Evolutionary conservation across 1,139 yeast species (phyloP).

Genomic region (Taphrina communis): DNA sequence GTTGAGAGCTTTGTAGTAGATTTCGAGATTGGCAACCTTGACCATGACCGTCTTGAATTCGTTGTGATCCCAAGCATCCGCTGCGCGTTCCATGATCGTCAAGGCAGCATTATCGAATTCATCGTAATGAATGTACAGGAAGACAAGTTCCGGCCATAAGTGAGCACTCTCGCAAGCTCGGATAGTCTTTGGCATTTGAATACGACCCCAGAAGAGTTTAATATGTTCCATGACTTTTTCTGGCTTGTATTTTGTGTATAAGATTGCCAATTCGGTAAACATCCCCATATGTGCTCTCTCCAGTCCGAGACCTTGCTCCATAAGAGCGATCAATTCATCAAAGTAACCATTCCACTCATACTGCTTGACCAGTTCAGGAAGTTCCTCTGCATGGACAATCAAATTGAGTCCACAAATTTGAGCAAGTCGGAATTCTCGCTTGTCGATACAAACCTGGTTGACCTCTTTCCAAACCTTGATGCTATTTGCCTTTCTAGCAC

Average conservation of each 20-base stretch:
- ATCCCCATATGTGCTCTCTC: constrained; percentile 99
- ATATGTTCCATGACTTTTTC: constrained; percentile 94
- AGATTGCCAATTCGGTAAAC: constrained; percentile 93
- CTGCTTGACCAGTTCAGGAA: constrained; percentile 83
- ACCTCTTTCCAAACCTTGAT: constrained; percentile 97
- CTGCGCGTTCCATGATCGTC: constrained; percentile 95
- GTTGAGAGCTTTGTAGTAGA: constrained; percentile 94
- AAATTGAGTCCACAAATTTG: constrained; percentile 98
- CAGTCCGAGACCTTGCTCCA: constrained; percentile 93
- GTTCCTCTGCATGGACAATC: constrained; percentile 96
- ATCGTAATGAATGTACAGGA: constrained; percentile 96
- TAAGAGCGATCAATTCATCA: constrained; percentile 85
- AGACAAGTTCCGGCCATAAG: constrained; percentile 93
- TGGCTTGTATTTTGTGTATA: constrained; percentile 89
- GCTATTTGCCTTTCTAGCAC: constrained; percentile 97
- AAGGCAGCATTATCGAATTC: constrained; percentile 99
- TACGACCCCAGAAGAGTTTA: constrained; percentile 96
- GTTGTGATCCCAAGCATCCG: constrained; percentile 89
- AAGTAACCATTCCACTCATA: constrained; percentile 92
- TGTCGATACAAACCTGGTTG: constrained; percentile 92
- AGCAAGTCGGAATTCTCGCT: constrained; percentile 93
- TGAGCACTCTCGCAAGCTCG: constrained; percentile 93
- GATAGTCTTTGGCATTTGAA: constrained; percentile 95
- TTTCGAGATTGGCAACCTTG: constrained; percentile 94
- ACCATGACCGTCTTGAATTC: constrained; percentile 94